phyloP scores from a whole-genome alignment of 164 flowering plant species.

The Dillenia suffruticosa region DNA sequence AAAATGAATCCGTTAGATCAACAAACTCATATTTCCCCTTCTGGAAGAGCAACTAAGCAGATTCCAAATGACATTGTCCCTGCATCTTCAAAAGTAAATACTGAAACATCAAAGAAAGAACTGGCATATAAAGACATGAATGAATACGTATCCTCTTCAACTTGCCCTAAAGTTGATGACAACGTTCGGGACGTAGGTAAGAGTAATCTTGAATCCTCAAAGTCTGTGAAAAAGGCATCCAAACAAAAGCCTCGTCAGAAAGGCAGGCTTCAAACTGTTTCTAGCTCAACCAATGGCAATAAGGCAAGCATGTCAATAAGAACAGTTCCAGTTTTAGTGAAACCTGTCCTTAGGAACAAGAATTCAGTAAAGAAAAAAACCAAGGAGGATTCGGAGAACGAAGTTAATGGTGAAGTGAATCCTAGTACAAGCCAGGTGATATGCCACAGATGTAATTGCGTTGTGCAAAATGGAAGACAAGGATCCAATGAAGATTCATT shows the following conservation, averaged over 20 bases:
- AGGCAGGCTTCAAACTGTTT: conserved; percentile 21
- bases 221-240: conserved; percentile 17
- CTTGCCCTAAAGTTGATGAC: too few relatives aligned
- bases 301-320: too few relatives aligned
- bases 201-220: conserved; percentile 12
- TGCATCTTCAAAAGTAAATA: too few relatives aligned
- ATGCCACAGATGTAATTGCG: conserved; percentile 60
- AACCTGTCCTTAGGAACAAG: too few relatives aligned
- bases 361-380: too few relatives aligned
- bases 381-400: conserved; percentile 1
- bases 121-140: too few relatives aligned
- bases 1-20: conserved; percentile 20
- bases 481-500: conserved; percentile 18
- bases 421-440: conserved; percentile 27
- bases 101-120: too few relatives aligned
- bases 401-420: conserved; percentile 8
- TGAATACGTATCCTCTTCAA: too few relatives aligned
- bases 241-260: conserved; percentile 18
- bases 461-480: conserved; percentile 23
- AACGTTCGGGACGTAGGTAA: neutral
- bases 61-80: too few relatives aligned
- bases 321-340: too few relatives aligned
- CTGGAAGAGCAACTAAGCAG: too few relatives aligned
- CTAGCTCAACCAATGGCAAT: conserved; percentile 11
- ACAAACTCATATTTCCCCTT: conserved; percentile 11